These are phyloP conservation scores for Rosa persica DNA, from an alignment of 306 rosid species.

Conservation along the genomic window DNA sequence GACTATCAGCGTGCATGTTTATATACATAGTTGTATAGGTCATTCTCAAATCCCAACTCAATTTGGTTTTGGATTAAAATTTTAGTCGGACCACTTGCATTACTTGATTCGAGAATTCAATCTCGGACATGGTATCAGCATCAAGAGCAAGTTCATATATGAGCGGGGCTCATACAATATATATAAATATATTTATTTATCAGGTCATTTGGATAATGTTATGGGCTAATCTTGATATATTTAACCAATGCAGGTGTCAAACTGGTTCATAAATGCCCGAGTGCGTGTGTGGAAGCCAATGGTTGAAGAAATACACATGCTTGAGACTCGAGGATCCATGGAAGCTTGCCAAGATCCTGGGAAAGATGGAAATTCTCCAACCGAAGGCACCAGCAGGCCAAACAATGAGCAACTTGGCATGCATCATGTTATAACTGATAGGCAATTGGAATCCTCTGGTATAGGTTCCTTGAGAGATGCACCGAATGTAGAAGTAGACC, in stretches of 20 bases:
- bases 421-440: conserved; percentile 28
- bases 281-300: conserved; percentile 98
- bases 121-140: neutral
- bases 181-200: neutral
- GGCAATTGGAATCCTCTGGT: conserved; percentile 35
- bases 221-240: neutral
- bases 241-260: conserved; percentile 62
- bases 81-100: neutral
- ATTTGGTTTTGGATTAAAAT: neutral
- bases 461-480: conserved; percentile 29
- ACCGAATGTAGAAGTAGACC: conserved; percentile 12
- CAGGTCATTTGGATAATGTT: neutral
- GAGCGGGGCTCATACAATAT: neutral
- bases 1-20: neutral
- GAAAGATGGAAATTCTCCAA: conserved; percentile 31
- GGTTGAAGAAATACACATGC: conserved; percentile 97
- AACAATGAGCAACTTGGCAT: conserved; percentile 22
- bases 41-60: neutral
- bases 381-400: conserved; percentile 34
- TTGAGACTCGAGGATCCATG: conserved; percentile 61
- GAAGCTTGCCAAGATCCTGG: conserved; percentile 27
- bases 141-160: neutral
- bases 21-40: neutral
- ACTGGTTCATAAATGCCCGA: conserved; percentile 90
- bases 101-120: neutral